Evolutionary conservation across 1,284 basidiomycete genomes (phyloP), one percentile per base, ranked within the genome.

Genomic region (Sporisorium graminicola): DNA sequence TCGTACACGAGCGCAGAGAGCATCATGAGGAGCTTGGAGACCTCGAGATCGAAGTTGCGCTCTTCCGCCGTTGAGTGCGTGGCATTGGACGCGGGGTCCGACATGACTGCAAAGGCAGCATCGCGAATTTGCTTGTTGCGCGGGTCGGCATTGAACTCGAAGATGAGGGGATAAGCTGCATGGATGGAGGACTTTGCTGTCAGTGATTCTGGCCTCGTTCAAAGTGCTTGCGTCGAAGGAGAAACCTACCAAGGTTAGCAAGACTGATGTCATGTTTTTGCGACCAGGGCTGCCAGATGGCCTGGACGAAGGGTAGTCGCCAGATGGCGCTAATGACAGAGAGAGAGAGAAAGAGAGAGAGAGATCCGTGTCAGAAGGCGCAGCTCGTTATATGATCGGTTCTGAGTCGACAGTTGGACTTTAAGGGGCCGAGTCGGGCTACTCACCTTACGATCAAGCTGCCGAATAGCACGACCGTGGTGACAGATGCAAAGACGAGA

Each of bases 81-180:
- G 6, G 66, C 66, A 26, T 27, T 46, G 51, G 51, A 42, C n/a
- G 43, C 27, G 20, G 76, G 73, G 14, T 70, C 51, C 26, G 64
- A 71, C 72, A 86, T 77, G 37, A 78, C 75, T 0, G 60, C 50
- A 52, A 74, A 74, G 8, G 83, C 84, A 6, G 78, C 78, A 43
- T 77, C 73, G 18, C 83, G 74, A 43, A 84, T 81, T 12, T 58
- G 57, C 22, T 71, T 58, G 57, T 78, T 79, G 27, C 81, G 70
- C 8, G 67, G 73, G 43, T 43, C 46, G 40, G 58, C 66, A 24
- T 44, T 59, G 52, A 83, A 80, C 42, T 82, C 65, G 43, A 86
- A 86, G 52, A 86, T 84, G 18, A 79, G 67, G 40, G 85, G 86
- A 60, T 86, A 86, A 2, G 79, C 86, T 84, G 56, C 29, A 46